Evolutionary conservation across 1,284 basidiomycete species (phyloP).

Genomic region (Cryptococcus floricola): DNA sequence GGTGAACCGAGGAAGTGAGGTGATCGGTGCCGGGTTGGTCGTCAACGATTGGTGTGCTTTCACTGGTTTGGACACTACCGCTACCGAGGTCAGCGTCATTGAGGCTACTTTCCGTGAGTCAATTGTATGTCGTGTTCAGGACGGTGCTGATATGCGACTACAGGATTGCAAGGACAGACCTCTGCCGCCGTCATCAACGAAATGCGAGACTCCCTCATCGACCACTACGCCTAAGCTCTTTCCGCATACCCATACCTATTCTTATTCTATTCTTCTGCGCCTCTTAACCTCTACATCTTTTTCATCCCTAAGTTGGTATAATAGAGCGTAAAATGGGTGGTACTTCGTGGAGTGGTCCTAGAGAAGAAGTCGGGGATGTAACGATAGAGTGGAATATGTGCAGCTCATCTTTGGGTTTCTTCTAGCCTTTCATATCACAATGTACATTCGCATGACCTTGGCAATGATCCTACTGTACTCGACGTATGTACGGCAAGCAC

Average conservation of each 20-base stretch:
- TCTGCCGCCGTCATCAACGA: constrained; percentile 83
- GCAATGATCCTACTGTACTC: too few species aligned
- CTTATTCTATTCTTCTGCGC: too few species aligned
- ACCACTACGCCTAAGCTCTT: constrained; percentile 75
- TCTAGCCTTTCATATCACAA: too few species aligned
- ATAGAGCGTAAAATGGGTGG: too few species aligned
- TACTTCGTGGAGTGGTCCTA: too few species aligned
- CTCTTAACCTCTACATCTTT: too few species aligned
- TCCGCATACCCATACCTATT: neutral
- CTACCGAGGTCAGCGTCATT: constrained; percentile 96
- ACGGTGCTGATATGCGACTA: neutral
- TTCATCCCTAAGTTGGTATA: too few species aligned
- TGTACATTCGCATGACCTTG: too few species aligned
- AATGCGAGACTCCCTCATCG: constrained; percentile 90
- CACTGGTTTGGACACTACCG: constrained; percentile 92
- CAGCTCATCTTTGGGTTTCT: too few species aligned
- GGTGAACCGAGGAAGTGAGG: constrained; percentile 95
- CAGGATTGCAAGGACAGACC: constrained; percentile 84
- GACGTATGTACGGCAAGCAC: too few species aligned
- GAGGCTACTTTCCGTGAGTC: constrained; percentile 90
- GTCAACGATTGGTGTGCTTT: constrained; percentile 99
- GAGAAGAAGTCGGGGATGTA: too few species aligned
- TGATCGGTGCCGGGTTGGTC: constrained; percentile 94
- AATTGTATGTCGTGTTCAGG: neutral
- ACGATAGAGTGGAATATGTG: too few species aligned